Conservation (phyloP, 805 yeast genomes). For the Wickerhamiella brachini region DNA sequence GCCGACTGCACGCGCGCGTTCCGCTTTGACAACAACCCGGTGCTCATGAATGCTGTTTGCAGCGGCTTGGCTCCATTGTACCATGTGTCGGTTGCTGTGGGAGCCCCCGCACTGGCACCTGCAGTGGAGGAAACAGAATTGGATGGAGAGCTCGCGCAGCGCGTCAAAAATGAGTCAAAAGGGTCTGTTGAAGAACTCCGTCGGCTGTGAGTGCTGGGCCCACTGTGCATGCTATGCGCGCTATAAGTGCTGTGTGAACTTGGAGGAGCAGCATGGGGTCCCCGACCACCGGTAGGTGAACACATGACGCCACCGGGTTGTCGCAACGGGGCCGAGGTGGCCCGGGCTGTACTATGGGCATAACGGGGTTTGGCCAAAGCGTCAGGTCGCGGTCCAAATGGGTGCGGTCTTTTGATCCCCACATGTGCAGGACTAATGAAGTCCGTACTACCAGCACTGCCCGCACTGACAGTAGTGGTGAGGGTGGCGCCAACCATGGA, state of each 20-base stretch:
- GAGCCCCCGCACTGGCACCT: too few relatives aligned
- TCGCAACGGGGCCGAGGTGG: conserved; percentile 7
- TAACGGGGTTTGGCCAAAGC: conserved; percentile 9
- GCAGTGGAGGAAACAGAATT: too few relatives aligned
- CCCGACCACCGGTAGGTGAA: neutral
- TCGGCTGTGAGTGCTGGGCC: too few relatives aligned
- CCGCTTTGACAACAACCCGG: conserved; percentile 57
- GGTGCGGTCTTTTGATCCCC: conserved; percentile 15
- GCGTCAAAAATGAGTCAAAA: conserved; percentile 5
- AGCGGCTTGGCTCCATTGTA: conserved; percentile 39
- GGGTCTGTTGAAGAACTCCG: neutral
- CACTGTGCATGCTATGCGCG: too few relatives aligned
- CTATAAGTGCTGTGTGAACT: too few relatives aligned
- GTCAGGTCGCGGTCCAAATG: conserved; percentile 12
- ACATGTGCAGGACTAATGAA: too few relatives aligned
- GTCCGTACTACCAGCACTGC: neutral
- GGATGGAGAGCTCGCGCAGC: conserved; percentile 6
- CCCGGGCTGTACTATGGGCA: conserved; percentile 6
- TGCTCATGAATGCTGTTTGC: conserved; percentile 67
- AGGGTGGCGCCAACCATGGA: conserved; percentile 2
- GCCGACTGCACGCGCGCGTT: conserved; percentile 27
- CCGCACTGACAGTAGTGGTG: conserved; percentile 3
- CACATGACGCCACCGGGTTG: conserved; percentile 6
- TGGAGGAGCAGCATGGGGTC: neutral
- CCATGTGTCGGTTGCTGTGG: neutral